A percentile compares a stretch with the other conserved stretches of the same genome.
These are phyloP conservation scores for Cenchrus purpureus DNA, from an alignment of 176 grass and related monocot genomes.

Conservation along the genomic window DNA sequence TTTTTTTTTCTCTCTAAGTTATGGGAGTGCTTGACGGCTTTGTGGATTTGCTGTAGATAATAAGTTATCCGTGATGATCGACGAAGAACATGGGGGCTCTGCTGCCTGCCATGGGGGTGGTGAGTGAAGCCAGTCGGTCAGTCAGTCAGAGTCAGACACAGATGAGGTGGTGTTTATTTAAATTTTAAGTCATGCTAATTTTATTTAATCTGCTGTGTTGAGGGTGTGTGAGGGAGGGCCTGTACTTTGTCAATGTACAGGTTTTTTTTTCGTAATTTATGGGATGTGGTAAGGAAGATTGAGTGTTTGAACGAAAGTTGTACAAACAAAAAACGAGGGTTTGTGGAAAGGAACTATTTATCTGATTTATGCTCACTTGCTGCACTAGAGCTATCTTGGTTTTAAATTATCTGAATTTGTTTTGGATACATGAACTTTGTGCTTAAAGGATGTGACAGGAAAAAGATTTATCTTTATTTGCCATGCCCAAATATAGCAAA, in stretches of 20 bases:
- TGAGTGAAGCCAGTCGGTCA: conserved; percentile 14
- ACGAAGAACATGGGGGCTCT: conserved; percentile 11
- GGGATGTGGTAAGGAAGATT: conserved; percentile 23
- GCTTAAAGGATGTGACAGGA: neutral
- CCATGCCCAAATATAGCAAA: too few species aligned
- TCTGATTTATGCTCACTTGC: conserved; percentile 20
- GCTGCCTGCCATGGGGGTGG: conserved; percentile 19
- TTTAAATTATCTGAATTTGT: neutral
- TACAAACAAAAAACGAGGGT: neutral
- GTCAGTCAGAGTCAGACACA: neutral
- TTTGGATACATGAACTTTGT: neutral
- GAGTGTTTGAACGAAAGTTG: conserved; percentile 35
- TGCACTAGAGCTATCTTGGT: neutral
- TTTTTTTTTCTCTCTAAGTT: conserved; percentile 24
- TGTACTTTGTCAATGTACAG: conserved; percentile 24
- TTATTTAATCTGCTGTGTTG: conserved; percentile 15
- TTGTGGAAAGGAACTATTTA: conserved; percentile 37
- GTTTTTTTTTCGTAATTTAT: conserved; percentile 29
- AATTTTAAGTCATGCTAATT: conserved; percentile 42
- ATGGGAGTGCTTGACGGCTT: conserved; percentile 41
- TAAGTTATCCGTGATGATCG: conserved; percentile 45
- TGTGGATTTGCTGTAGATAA: conserved; percentile 45
- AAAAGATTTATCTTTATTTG: neutral
- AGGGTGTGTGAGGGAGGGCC: conserved; percentile 23
- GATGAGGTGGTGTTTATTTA: neutral